A percentile compares a stretch with the other conserved stretches of the same genome.
These are phyloP conservation scores for Aegle marmelos DNA, from an alignment of 345 rosid species.

Conservation along the genomic window DNA sequence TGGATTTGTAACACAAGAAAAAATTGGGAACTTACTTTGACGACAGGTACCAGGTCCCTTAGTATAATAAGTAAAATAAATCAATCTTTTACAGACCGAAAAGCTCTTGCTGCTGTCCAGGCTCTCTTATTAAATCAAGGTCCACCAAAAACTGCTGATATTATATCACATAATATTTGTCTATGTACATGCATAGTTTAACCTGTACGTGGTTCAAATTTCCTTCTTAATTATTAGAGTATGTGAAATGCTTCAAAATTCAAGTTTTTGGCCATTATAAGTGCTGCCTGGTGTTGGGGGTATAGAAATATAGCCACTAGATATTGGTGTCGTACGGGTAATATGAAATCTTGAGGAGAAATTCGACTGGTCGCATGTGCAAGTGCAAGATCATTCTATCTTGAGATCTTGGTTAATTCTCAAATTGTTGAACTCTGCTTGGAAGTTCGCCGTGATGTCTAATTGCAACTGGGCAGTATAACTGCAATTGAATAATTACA, in stretches of 20 bases:
- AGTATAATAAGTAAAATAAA: slow-evolving; percentile 93
- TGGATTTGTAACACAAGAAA: not conserved
- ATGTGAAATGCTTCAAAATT: not conserved
- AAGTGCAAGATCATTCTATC: too few species aligned
- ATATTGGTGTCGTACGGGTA: too few species aligned
- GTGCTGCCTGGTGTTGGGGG: slow-evolving; percentile 58
- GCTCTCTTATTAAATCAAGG: slow-evolving; percentile 66
- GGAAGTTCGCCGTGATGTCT: too few species aligned
- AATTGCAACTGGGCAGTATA: too few species aligned
- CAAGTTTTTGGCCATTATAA: slow-evolving; percentile 70
- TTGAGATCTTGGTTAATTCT: too few species aligned
- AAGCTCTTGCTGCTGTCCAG: slow-evolving; percentile 71
- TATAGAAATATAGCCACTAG: too few species aligned
- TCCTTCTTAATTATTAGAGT: not conserved
- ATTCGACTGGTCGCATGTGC: too few species aligned
- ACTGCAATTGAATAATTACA: too few species aligned
- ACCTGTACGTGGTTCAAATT: not conserved
- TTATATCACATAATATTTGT: not conserved
- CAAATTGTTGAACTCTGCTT: too few species aligned
- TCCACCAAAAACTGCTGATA: slow-evolving; percentile 71
- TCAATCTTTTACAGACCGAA: slow-evolving; percentile 66
- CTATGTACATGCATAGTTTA: not conserved
- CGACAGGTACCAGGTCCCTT: slow-evolving; percentile 84
- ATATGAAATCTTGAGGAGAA: too few species aligned
- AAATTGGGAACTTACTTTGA: not conserved